Base-by-base conservation (phyloP, 352 stramenopile genomes). In the Pythium periplocum region DNA sequence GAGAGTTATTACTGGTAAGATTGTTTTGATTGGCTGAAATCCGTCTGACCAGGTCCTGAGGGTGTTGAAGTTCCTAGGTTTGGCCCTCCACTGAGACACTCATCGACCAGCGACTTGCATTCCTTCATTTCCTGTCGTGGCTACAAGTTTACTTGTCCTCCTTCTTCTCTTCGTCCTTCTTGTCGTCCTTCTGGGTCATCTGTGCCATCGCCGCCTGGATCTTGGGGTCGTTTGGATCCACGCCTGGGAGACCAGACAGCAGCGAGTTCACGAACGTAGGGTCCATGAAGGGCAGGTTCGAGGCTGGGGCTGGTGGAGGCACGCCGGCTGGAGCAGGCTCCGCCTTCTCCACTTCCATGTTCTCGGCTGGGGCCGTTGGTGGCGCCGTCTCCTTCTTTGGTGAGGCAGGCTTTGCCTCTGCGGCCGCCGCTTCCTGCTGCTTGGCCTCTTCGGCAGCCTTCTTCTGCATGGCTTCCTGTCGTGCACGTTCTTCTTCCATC, bases 401-500 rank as follows among this genome's bases (percentile, higher is more conserved):
- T 1, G 53, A 69, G 17, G 52, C 45, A 17, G 46, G 33, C 33
- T 55, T 61, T 53, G 48, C 39, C 12, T 57, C 36, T 5, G 55
- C 59, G 4, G 63, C 50, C 11, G 61, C 43, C 10, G 62, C 52
- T 38, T 71, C 77, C 30, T 68, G 59, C 32, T 64, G 51, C 47
- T 72, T 62, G 35, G 74, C 64, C 51, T 86, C 79, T 59, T 95
- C 84, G 1, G 89, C 87, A 9, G 87, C 83, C 17, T 87, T 85
- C 59, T 97, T 97, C 55, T 96, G 90, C 9, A 90, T 73, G 32
- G 92, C 83, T 68, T 99, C 95, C 57, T 98, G 95, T 36, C 95
- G 83, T 11, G 93, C 95, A 42, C 96, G 85, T 71, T 99, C 97
- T 73, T 99, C 97, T 75, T 99, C 97, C 96, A 99, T 99, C 50